Evolutionary conservation across 768 basidiomycete species (phyloP), one percentile per base, ranked within the genome.

Genomic region (Panaeolus papilionaceus): DNA sequence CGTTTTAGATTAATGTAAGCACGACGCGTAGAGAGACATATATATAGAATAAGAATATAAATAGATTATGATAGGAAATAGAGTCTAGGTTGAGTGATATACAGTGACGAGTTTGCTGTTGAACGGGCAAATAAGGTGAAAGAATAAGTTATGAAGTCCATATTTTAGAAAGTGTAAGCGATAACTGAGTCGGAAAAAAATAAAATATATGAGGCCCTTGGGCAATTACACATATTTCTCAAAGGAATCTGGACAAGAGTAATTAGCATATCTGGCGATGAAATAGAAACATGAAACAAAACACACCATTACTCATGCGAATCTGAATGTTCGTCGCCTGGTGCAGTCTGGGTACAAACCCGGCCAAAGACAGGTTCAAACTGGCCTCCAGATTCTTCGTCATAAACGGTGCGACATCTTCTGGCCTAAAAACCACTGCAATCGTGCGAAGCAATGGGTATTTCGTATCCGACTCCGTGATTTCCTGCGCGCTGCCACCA

Each of bases 381-480:
- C 54, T 58, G 6, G 54, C 12, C 54, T 58, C 54, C 28, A 58
- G 14, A 37, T 58, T 58, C 16, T 8, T 33, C 28, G 54, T 58
- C 54, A 58, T 58, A 14, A 58, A 58, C 1, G 54, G 54, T 16
- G 54, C 54, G 12, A 58, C 54, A 16, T 58, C 54, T 6, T 58
- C 28, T 7, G 54, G 54, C 54, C 54, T 37, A 16, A 58, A 58
- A 11, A 58, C 54, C 11, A 58, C 54, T 16, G 54, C 26, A 12
- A 58, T 16, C 9, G 26, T 28, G 54, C 14, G 54, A 28, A 58
- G 54, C 33, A 33, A 4, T 0, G 54, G 54, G 14, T 12, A 58
- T 58, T 58, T 58, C 14, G 54, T 58, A 16, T 58, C 54, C 54
- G 54, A 37, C 54, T 23, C 54, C 9, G 12, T 37, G 14, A 11